A percentile compares a stretch with the other conserved stretches of the same genome.
phyloP scores from a whole-genome alignment of 768 basidiomycete species.

The Arthromyces matolae region DNA sequence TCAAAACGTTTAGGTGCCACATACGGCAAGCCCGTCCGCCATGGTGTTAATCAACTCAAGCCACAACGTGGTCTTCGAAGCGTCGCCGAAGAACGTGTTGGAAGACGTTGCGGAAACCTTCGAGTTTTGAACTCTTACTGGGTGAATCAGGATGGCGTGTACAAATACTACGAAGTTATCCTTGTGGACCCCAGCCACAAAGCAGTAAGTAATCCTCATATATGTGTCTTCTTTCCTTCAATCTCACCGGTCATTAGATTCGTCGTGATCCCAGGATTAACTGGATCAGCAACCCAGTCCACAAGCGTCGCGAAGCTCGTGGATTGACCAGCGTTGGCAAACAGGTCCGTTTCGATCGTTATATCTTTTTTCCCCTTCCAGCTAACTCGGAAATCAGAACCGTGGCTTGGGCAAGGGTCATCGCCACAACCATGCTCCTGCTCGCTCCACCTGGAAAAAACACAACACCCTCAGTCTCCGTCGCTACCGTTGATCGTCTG shows the following conservation, averaged over 20 bases:
- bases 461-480: slow-evolving; percentile 97
- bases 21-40: slow-evolving; percentile 97
- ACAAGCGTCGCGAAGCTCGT: slow-evolving; percentile 97
- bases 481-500: slow-evolving; percentile 70
- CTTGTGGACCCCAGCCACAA: slow-evolving; percentile 95
- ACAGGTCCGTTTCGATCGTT: slow-evolving; percentile 52
- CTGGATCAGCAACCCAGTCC: slow-evolving; percentile 98
- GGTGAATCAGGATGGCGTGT: slow-evolving; percentile 98
- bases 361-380: slow-evolving; percentile 2
- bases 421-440: slow-evolving; percentile 89
- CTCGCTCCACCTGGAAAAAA: slow-evolving; percentile 91
- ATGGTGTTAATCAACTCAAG: slow-evolving; percentile 99
- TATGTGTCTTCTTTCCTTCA: slow-evolving; percentile 4
- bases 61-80: slow-evolving; percentile 91
- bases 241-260: slow-evolving; percentile 47
- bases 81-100: slow-evolving; percentile 97
- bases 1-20: slow-evolving; percentile 70
- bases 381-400: slow-evolving; percentile 51
- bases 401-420: slow-evolving; percentile 96
- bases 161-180: slow-evolving; percentile 99
- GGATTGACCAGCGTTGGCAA: slow-evolving; percentile 97
- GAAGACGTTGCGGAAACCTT: slow-evolving; percentile 92
- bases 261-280: slow-evolving; percentile 96
- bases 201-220: slow-evolving; percentile 54
- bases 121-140: slow-evolving; percentile 98